phyloP scores from a whole-genome alignment of 2,329 filamentous ascomycete species.

The Dendrostoma leiphaemia region DNA sequence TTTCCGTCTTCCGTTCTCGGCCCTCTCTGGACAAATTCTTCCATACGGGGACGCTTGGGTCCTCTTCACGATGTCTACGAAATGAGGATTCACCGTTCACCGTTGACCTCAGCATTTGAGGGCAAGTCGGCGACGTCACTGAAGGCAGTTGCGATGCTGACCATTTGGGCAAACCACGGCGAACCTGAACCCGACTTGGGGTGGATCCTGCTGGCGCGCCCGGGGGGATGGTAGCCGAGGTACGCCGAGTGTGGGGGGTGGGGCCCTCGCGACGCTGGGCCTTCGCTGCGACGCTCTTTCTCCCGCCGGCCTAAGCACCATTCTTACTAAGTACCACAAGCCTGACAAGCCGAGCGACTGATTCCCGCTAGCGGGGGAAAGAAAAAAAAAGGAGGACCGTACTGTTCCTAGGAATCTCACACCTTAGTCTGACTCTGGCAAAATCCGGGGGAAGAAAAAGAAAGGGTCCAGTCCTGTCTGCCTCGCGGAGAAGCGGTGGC shows the following conservation, averaged over 20 bases:
- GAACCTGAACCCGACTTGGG: conserved; percentile 12
- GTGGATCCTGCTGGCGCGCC: not conserved
- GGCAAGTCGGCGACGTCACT: not conserved
- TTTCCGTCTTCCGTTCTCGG: not conserved
- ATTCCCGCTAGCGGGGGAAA: no score
- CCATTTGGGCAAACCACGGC: conserved; percentile 11
- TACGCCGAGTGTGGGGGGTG: conserved; percentile 2
- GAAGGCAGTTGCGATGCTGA: not conserved
- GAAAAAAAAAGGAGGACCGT: no score
- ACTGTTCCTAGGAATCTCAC: no score
- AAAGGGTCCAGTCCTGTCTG: no score
- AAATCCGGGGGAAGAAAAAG: no score
- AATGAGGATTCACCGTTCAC: not conserved
- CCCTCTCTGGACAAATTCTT: not conserved
- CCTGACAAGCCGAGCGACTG: no score
- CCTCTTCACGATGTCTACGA: not conserved
- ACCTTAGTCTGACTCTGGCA: no score
- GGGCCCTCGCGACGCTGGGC: not conserved
- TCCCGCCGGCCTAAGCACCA: no score
- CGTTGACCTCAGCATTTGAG: not conserved
- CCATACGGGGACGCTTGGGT: no score
- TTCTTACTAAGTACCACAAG: no score
- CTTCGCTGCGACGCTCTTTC: not conserved
- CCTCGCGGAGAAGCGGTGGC: no score
- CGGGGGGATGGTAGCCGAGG: conserved; percentile 15